A percentile compares a stretch with the other conserved stretches of the same genome.
phyloP scores from a whole-genome alignment of 1,284 basidiomycete species.

The Pyrrhoderma noxium region DNA sequence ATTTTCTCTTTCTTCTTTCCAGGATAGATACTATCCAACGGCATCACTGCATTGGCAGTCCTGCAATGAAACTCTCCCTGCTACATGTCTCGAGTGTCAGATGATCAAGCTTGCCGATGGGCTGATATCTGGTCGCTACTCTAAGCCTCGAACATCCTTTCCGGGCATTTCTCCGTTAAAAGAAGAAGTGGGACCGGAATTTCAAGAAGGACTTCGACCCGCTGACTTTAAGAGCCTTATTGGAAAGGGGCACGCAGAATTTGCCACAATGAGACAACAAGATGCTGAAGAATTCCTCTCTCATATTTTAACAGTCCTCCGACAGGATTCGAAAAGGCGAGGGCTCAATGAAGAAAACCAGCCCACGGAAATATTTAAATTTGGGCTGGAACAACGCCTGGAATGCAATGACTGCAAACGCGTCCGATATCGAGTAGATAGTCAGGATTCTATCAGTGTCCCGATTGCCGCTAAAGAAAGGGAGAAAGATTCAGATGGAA shows the following conservation, averaged over 20 bases:
- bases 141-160: constrained; percentile 43
- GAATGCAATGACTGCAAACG: constrained; percentile 77
- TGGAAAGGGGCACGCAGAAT: constrained; percentile 91
- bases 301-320: constrained; percentile 67
- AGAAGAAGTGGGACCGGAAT: constrained; percentile 37
- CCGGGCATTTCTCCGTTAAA: constrained; percentile 28
- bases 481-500: constrained; percentile 52
- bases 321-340: constrained; percentile 55
- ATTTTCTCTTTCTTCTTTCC: constrained; percentile 79
- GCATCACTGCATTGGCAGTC: constrained; percentile 52
- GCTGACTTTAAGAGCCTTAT: constrained; percentile 84
- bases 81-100: constrained; percentile 90
- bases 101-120: constrained; percentile 92
- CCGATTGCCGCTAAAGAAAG: constrained; percentile 63
- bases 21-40: constrained; percentile 59
- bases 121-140: constrained; percentile 87
- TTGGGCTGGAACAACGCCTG: constrained; percentile 79
- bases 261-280: constrained; percentile 95
- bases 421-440: constrained; percentile 87
- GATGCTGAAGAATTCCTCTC: constrained; percentile 95
- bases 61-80: constrained; percentile 69
- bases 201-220: constrained; percentile 86
- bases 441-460: constrained; percentile 72
- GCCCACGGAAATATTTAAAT: constrained; percentile 74
- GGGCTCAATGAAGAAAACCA: constrained; percentile 35